Percentiles rank a stretch among this genome's conserved stretches.
Evolutionary conservation across 495 filamentous ascomycete species (phyloP).

Genomic region (Viridothelium virens): DNA sequence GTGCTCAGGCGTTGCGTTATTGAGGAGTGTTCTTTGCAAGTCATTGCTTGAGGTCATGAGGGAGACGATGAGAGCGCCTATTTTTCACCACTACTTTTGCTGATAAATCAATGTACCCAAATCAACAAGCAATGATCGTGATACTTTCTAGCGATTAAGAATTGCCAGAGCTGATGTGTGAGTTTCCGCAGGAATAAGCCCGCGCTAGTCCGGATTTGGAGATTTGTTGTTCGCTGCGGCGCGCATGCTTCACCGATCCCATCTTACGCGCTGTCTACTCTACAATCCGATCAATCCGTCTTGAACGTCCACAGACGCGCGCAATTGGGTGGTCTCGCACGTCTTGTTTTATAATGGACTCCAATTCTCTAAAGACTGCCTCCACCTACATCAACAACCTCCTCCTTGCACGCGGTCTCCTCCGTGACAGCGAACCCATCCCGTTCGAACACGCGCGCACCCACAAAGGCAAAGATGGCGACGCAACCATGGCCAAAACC

Average conservation of each 20-base stretch:
- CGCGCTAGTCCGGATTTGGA: background rate
- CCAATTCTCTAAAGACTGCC: conserved; percentile 73
- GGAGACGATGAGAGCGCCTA: background rate
- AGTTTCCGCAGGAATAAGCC: background rate
- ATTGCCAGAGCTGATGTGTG: background rate
- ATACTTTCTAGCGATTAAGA: background rate
- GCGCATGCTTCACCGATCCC: background rate
- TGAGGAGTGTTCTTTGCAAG: background rate
- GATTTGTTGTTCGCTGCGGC: background rate
- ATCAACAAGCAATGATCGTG: background rate
- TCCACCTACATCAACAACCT: conserved; percentile 96
- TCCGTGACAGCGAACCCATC: conserved; percentile 76
- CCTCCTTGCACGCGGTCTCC: conserved; percentile 76
- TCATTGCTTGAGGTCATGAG: background rate
- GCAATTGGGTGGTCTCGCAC: background rate
- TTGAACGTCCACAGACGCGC: too few species aligned
- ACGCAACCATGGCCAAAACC: conserved; percentile 71
- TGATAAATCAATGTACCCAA: background rate
- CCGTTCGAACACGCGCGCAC: conserved; percentile 65
- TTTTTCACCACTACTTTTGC: background rate
- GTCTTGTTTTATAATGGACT: conserved; percentile 53
- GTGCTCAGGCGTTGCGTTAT: background rate
- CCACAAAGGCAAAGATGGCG: conserved; percentile 54
- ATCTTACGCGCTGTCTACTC: background rate
- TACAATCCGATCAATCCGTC: background rate